Evolutionary conservation across 148 eudicot species (phyloP).

Genomic region (Vaccinium macrocarpon): DNA sequence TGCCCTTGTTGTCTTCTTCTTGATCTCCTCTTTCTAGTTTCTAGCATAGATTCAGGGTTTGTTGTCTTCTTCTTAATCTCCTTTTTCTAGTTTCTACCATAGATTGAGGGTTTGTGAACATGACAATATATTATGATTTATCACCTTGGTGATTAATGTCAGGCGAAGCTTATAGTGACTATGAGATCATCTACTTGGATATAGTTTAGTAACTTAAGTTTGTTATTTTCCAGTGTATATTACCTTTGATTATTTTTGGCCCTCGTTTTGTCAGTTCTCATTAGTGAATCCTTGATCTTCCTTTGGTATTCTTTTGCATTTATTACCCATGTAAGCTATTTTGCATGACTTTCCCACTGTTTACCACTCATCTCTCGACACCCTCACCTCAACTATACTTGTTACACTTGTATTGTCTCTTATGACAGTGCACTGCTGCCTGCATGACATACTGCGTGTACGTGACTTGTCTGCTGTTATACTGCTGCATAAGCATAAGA

Average conservation of each 20-base stretch:
- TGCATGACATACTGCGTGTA: background rate
- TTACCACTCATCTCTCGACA: background rate
- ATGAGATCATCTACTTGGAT: background rate
- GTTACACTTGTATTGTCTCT: background rate
- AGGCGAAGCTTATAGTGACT: background rate
- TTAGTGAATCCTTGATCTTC: background rate
- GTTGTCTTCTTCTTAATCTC: background rate
- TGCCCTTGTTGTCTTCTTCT: background rate
- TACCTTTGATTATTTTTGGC: background rate
- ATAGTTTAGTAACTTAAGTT: background rate
- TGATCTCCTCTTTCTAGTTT: background rate
- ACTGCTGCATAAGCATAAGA: background rate
- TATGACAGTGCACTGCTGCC: background rate
- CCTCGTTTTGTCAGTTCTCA: background rate
- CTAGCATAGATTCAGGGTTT: background rate
- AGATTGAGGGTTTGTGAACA: background rate
- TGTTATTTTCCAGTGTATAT: background rate
- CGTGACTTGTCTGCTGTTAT: background rate
- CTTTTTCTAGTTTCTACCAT: background rate
- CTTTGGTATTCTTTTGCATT: background rate
- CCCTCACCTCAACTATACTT: background rate
- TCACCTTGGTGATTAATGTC: background rate
- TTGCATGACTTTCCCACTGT: slow-evolving; percentile 1
- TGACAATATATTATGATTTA: background rate
- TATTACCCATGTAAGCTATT: background rate